A percentile compares a stretch with the other conserved stretches of the same genome.
Evolutionary conservation across 2,329 filamentous ascomycete species (phyloP).

Genomic region (Didymella sp.): DNA sequence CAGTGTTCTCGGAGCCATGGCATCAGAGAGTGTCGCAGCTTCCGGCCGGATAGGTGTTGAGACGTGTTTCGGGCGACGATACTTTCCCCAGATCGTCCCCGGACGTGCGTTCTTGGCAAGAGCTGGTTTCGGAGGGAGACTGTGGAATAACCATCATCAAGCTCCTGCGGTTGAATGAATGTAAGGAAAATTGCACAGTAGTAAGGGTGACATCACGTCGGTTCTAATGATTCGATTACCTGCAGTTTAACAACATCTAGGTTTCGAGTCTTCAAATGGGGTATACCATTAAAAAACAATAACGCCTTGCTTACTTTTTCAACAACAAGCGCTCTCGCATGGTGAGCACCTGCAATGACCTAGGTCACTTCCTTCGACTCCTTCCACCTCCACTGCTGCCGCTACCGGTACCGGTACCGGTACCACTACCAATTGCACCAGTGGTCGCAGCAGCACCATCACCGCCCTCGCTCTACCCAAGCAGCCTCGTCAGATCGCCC

Average conservation of each 20-base stretch:
- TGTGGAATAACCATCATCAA: background rate
- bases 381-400: background rate
- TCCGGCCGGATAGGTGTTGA: background rate
- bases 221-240: too few relatives aligned
- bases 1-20: background rate
- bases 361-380: slow-evolving; percentile 2
- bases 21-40: background rate
- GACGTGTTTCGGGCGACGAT: background rate
- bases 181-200: background rate
- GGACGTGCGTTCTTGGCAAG: background rate
- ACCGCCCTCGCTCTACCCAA: slow-evolving; percentile 33
- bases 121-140: background rate
- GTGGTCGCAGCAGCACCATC: background rate
- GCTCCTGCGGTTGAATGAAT: background rate
- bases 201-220: too few relatives aligned
- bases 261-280: too few relatives aligned
- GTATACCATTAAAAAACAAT: slow-evolving; percentile 2
- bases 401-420: background rate
- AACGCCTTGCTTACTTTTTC: background rate
- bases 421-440: background rate
- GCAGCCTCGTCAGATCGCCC: slow-evolving; percentile 53
- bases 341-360: too few relatives aligned
- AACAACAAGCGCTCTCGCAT: background rate
- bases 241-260: too few relatives aligned
- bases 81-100: slow-evolving; percentile 2